phyloP scores from a whole-genome alignment of 441 rosid species.

The Rhodomyrtus psidioides region DNA sequence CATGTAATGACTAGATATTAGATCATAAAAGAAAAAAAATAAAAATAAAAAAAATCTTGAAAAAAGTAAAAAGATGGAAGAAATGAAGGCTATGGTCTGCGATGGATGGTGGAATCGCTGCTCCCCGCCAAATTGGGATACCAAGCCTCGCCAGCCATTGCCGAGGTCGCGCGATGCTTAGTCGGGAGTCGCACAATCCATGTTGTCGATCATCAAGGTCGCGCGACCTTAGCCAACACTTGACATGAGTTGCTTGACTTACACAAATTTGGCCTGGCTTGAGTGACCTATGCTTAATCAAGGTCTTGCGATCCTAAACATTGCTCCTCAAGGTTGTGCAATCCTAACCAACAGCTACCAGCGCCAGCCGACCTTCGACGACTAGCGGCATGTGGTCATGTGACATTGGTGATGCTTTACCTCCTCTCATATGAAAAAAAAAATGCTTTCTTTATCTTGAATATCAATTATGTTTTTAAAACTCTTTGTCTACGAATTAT shows the following conservation, averaged over 20 bases:
- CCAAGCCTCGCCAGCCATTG: too few species aligned
- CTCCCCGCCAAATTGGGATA: too few species aligned
- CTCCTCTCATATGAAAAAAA: background rate
- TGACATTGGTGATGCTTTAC: accelerated
- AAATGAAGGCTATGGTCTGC: background rate
- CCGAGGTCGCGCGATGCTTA: too few species aligned
- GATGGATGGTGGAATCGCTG: too few species aligned
- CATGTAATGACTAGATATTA: background rate
- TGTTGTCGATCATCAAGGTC: accelerated
- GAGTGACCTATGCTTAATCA: background rate
- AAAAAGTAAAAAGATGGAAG: background rate
- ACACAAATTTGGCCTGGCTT: background rate
- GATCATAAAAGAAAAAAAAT: background rate
- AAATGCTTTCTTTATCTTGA: background rate
- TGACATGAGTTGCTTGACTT: accelerated
- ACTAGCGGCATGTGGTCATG: accelerated
- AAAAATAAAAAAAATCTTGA: background rate
- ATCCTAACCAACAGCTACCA: background rate
- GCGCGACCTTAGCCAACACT: accelerated
- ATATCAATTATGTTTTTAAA: background rate
- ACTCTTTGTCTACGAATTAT: background rate
- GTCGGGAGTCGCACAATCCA: accelerated
- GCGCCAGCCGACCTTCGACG: too few species aligned
- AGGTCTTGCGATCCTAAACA: background rate
- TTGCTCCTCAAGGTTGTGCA: accelerated